Base-by-base conservation (phyloP, 2,329 filamentous ascomycete genomes). In the Mariannaea elegans region DNA sequence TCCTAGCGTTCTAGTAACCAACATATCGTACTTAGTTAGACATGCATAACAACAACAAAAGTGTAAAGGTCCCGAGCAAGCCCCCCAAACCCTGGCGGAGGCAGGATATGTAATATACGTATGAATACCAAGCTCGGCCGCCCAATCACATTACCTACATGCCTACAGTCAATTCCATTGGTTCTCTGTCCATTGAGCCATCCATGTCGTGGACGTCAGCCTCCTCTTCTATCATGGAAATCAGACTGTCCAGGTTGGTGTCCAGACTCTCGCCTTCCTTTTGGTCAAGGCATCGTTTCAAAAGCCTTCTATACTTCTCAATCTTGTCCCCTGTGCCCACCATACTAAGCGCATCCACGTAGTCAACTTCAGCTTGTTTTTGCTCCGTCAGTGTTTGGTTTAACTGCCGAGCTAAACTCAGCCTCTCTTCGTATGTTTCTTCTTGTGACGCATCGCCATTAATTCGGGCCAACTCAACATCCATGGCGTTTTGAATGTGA, bases 251-350 rank as follows among this genome's bases (percentile, higher is more conserved):
- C 49, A 88, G 75, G 69, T 87, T 88, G 42, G 82, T 80, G 72
- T 93, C 90, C 32, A 93, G 82, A 64, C 86, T 88, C 65, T 91
- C 88, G 57, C 82, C 82, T 48, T 91, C 89, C 65, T 86, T 82
- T 14, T 88, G 82, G 23, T 89, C 88, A 24, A 93, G 79, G 59
- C 90, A 92, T 60, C 85, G 84, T 59, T 85, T 86, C 29, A 93
- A 85, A 27, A 93, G 81, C 55, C 84, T 84, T 62, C 90, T 84
- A 74, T 94, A 94, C 73, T 89, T 87, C 66, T 89, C 88, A 65
- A 91, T 90, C 72, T 88, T 88, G 73, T 92, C 89, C 32, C 89
- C 87, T 34, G 89, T 87, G 39, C 90, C 90, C 10, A 90, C 88
- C 63, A 88, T 83, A 42, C 85, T 86, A 44, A 92, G 79, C 12